Conservation (phyloP, 1,284 basidiomycete species). For the Takashimella koratensis region DNA sequence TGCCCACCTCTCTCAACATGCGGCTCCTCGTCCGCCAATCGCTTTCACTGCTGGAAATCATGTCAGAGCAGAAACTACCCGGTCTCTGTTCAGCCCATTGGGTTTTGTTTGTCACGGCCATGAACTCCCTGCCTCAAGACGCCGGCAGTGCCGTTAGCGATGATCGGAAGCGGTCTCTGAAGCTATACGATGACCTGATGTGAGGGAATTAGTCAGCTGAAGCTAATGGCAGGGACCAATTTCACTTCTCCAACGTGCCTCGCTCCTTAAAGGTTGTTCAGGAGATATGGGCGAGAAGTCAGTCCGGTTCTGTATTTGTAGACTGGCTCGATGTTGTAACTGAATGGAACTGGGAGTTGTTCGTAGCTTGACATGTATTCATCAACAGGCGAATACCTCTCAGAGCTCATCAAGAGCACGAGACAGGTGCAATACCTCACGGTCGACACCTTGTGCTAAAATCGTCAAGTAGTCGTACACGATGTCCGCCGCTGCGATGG, state of each 20-base stretch:
- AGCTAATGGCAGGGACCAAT: constrained; percentile 12
- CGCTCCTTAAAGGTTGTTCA: constrained; percentile 29
- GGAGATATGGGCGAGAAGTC: constrained; percentile 31
- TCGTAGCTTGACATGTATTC: constrained; percentile 2
- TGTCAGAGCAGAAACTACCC: constrained; percentile 31
- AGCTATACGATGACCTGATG: constrained; percentile 29
- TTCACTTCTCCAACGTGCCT: constrained; percentile 31
- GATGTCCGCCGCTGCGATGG: constrained; percentile 42
- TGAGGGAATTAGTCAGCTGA: constrained; percentile 12
- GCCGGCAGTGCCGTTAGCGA: constrained; percentile 18
- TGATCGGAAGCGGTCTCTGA: constrained; percentile 24
- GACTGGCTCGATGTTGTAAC: constrained; percentile 36
- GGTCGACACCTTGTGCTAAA: constrained; percentile 21
- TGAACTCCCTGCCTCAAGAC: constrained; percentile 16
- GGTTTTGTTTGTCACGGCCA: constrained; percentile 32
- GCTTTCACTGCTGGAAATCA: constrained; percentile 32
- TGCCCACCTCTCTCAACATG: constrained; percentile 27
- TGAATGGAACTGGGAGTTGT: constrained; percentile 37
- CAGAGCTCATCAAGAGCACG: background rate
- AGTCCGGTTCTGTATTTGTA: constrained; percentile 20
- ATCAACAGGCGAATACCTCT: background rate
- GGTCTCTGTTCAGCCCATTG: constrained; percentile 34
- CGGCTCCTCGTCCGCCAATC: constrained; percentile 30
- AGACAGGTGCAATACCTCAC: background rate
- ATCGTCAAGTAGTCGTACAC: constrained; percentile 35